Evolutionary conservation across 192 early-diverging fungal genomes (phyloP).

Genomic region (Geranomyces variabilis): DNA sequence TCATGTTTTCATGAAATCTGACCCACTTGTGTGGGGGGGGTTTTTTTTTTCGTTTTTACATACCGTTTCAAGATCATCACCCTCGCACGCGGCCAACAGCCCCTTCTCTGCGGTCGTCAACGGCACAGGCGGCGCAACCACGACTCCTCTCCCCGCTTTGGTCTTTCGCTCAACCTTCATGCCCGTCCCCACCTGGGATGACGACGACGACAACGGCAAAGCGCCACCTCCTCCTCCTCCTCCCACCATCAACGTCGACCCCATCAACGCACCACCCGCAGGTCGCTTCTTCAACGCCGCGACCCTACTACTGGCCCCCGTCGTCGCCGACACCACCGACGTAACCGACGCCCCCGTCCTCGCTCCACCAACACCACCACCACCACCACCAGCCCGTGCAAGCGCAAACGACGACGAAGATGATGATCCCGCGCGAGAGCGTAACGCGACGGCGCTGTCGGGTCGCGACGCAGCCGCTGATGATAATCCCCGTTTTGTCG

Average conservation of each 20-base stretch:
- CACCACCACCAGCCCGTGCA: background rate
- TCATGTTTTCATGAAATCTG: no score
- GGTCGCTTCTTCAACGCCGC: no score
- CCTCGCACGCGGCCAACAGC: conserved; percentile 25
- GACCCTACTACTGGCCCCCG: background rate
- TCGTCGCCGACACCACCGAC: background rate
- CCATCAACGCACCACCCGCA: no score
- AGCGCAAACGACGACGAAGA: background rate
- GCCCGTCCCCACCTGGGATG: background rate
- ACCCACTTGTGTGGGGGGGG: no score
- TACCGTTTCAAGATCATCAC: conserved; percentile 24
- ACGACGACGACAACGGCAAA: no score
- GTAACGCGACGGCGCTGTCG: background rate
- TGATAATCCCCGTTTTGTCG: background rate
- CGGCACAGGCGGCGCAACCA: background rate
- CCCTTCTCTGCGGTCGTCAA: conserved; percentile 4
- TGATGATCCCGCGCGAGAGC: background rate
- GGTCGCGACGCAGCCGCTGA: background rate
- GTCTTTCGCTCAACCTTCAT: background rate
- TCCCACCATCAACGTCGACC: no score
- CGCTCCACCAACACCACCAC: no score
- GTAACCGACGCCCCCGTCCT: background rate
- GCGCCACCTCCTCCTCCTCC: no score
- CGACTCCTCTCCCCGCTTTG: background rate
- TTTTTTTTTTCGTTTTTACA: background rate